Evolutionary conservation across 1,284 basidiomycete genomes (phyloP).

Genomic region (Trichosporon sp.): DNA sequence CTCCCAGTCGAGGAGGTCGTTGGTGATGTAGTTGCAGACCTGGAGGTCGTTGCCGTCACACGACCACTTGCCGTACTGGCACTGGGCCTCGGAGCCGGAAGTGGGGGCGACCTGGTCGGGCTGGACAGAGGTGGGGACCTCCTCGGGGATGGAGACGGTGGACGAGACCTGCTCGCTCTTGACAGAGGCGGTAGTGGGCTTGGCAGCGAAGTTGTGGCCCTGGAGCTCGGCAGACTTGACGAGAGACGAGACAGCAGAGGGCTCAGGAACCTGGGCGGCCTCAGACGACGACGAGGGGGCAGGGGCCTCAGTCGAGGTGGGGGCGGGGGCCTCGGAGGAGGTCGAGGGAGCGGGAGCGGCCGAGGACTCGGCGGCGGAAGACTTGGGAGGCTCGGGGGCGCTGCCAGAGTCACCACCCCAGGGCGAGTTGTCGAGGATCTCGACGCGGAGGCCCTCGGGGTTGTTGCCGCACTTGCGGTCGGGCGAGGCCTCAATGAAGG

Average conservation of each 20-base stretch:
- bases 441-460: constrained; percentile 29
- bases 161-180: background rate
- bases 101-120: constrained; percentile 3
- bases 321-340: background rate
- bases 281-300: background rate
- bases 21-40: constrained; percentile 29
- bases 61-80: constrained; percentile 33
- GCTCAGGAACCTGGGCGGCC: background rate
- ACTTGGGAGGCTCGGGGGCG: background rate
- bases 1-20: constrained; percentile 17
- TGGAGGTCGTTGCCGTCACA: constrained; percentile 27
- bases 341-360: background rate
- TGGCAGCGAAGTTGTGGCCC: constrained; percentile 4
- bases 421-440: constrained; percentile 27
- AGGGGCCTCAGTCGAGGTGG: background rate
- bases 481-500: constrained; percentile 15
- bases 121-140: constrained; percentile 1
- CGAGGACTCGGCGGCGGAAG: constrained; percentile 2
- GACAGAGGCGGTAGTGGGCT: background rate
- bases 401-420: background rate
- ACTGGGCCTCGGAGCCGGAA: constrained; percentile 10
- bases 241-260: background rate
- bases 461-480: constrained; percentile 29
- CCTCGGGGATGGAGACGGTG: constrained; percentile 1
- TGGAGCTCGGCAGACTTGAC: constrained; percentile 1